Conservation (phyloP, 2,329 filamentous ascomycete species). For the Aspergillus japonicus region DNA sequence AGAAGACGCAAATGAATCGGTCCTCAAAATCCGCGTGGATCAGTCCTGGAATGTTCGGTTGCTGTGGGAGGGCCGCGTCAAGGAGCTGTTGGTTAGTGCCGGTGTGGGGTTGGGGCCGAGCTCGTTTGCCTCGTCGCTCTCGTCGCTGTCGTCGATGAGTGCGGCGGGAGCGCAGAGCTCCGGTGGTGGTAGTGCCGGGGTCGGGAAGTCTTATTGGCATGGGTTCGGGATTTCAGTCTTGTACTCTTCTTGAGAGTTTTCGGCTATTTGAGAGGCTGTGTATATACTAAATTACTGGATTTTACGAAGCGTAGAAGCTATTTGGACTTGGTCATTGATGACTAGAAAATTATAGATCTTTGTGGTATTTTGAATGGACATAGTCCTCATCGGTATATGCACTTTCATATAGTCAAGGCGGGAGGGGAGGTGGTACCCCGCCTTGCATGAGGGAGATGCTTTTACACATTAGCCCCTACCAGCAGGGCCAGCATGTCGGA, state of each 20-base stretch:
- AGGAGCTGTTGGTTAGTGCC: slow-evolving; percentile 87
- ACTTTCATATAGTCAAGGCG: neutral
- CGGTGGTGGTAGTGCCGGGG: slow-evolving; percentile 25
- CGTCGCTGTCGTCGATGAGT: slow-evolving; percentile 24
- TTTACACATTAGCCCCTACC: neutral
- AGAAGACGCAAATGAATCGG: slow-evolving; percentile 66
- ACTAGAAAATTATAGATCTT: neutral
- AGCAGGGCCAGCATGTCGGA: neutral
- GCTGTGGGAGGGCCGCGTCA: slow-evolving; percentile 89
- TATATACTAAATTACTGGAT: neutral
- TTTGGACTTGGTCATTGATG: neutral
- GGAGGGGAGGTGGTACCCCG: neutral
- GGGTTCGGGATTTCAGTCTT: slow-evolving; percentile 44
- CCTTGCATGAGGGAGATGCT: neutral
- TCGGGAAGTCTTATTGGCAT: slow-evolving; percentile 39
- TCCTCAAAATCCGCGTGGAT: slow-evolving; percentile 85
- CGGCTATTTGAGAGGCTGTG: neutral
- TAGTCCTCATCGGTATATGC: neutral
- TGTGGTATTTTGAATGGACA: neutral
- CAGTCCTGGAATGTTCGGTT: slow-evolving; percentile 83
- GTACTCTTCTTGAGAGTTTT: slow-evolving; percentile 39
- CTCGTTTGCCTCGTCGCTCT: slow-evolving; percentile 31
- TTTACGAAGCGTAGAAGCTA: neutral
- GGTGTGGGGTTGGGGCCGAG: slow-evolving; percentile 75
- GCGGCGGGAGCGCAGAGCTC: slow-evolving; percentile 23